Percentiles rank a stretch among this genome's conserved stretches.
Conservation (phyloP, 305 asterid genomes). For the Vinca major region DNA sequence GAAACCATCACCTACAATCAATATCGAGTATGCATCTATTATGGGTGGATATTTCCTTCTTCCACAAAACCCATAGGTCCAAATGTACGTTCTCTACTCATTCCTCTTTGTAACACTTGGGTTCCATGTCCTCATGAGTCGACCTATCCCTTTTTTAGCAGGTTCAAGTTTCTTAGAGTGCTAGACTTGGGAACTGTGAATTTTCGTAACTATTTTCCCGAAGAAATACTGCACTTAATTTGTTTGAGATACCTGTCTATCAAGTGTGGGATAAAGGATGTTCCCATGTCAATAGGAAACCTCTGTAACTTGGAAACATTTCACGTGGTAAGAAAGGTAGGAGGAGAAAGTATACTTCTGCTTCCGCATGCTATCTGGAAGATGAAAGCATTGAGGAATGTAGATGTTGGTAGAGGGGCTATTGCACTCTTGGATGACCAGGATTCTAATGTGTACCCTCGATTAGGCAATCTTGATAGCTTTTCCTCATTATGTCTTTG, state of each 20-base stretch:
- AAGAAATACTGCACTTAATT: too few relatives aligned
- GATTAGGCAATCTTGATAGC: background rate
- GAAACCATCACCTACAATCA: background rate
- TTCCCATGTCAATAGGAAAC: too few relatives aligned
- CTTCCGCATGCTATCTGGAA: constrained; percentile 2
- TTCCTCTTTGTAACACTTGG: background rate
- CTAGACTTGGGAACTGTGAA: constrained; percentile 1
- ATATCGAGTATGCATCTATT: background rate
- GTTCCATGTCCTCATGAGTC: background rate
- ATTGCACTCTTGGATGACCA: too few relatives aligned
- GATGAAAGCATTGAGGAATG: background rate
- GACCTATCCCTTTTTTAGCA: background rate
- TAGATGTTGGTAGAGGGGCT: background rate
- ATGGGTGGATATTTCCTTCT: background rate
- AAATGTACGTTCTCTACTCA: background rate
- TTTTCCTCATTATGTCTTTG: background rate
- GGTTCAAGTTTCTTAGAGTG: constrained; percentile 15
- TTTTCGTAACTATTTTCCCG: background rate
- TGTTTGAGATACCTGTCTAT: too few relatives aligned
- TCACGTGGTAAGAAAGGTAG: too few relatives aligned
- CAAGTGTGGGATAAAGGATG: too few relatives aligned
- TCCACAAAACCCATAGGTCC: background rate
- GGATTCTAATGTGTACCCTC: too few relatives aligned
- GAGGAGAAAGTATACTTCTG: background rate
- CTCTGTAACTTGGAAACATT: too few relatives aligned